Evolutionary conservation across 768 basidiomycete species (phyloP).

Genomic region (Leccinum longicurvipes): DNA sequence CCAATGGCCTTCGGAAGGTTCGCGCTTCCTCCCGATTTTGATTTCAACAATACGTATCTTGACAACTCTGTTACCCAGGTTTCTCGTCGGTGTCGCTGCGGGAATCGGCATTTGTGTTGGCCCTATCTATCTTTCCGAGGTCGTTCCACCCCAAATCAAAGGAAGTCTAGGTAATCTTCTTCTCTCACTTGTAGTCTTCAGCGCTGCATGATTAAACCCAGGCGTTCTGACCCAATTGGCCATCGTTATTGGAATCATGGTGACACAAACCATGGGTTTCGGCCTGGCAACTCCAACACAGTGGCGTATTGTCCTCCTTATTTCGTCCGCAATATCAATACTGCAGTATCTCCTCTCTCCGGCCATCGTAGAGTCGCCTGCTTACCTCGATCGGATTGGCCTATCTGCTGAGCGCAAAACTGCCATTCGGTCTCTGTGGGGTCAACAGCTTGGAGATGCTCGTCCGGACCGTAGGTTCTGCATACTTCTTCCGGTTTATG

Average conservation of each 20-base stretch:
- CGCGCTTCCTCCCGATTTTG: slow-evolving; percentile 13
- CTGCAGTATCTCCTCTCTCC: slow-evolving; percentile 55
- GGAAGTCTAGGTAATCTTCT: slow-evolving; percentile 61
- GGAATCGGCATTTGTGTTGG: slow-evolving; percentile 76
- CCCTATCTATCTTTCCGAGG: slow-evolving; percentile 83
- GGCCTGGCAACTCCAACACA: slow-evolving; percentile 58
- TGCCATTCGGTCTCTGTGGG: slow-evolving; percentile 55
- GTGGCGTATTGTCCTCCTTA: slow-evolving; percentile 70
- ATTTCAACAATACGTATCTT: not conserved
- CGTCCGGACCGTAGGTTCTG: slow-evolving; percentile 22
- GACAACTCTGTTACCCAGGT: slow-evolving; percentile 34
- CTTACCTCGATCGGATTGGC: slow-evolving; percentile 56
- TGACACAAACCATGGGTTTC: slow-evolving; percentile 78
- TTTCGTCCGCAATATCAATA: slow-evolving; percentile 55
- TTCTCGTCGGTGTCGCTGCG: slow-evolving; percentile 66
- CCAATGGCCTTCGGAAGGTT: slow-evolving; percentile 67
- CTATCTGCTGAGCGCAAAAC: slow-evolving; percentile 46
- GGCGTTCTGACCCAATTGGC: slow-evolving; percentile 80
- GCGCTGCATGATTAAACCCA: slow-evolving; percentile 22
- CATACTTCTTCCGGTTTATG: not conserved
- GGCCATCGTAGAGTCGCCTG: slow-evolving; percentile 66
- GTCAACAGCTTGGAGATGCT: slow-evolving; percentile 29
- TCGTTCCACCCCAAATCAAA: slow-evolving; percentile 73
- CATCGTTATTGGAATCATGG: slow-evolving; percentile 83
- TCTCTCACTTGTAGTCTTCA: not conserved